Conservation (phyloP, 179 eudicot species). For the Monotropa hypopitys region DNA sequence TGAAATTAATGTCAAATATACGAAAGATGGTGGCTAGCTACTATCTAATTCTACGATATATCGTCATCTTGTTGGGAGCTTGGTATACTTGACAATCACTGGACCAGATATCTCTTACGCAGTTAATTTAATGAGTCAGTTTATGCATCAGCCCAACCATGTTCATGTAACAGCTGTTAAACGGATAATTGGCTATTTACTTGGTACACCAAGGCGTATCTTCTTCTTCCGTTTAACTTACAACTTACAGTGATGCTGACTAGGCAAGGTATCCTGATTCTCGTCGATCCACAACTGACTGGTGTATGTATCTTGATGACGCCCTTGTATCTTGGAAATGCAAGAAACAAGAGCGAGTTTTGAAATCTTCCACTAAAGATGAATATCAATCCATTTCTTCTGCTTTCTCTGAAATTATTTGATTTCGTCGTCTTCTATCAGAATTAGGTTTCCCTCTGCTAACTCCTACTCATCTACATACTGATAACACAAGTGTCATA, state of each 20-base stretch:
- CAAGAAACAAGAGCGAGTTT: neutral
- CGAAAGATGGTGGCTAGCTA: neutral
- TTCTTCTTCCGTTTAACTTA: too few relatives aligned
- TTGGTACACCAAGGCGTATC: too few relatives aligned
- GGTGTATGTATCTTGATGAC: neutral
- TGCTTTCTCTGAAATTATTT: too few relatives aligned
- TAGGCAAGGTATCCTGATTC: too few relatives aligned
- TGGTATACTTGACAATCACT: too few relatives aligned
- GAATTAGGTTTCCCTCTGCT: too few relatives aligned
- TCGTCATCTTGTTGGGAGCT: neutral
- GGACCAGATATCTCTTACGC: neutral
- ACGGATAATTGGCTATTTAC: neutral
- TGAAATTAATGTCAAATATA: neutral
- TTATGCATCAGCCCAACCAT: neutral
- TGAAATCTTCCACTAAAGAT: neutral
- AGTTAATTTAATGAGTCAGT: neutral
- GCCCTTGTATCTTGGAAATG: neutral
- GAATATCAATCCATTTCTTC: neutral
- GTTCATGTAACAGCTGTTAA: neutral
- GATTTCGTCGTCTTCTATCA: too few relatives aligned
- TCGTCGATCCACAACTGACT: neutral
- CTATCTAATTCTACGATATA: neutral
- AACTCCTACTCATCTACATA: too few relatives aligned
- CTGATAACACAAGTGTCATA: neutral
- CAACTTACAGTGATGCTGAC: too few relatives aligned